A percentile compares a stretch with the other conserved stretches of the same genome.
phyloP scores from a whole-genome alignment of 2,329 filamentous ascomycete species.

The Fusarium tricinctum region DNA sequence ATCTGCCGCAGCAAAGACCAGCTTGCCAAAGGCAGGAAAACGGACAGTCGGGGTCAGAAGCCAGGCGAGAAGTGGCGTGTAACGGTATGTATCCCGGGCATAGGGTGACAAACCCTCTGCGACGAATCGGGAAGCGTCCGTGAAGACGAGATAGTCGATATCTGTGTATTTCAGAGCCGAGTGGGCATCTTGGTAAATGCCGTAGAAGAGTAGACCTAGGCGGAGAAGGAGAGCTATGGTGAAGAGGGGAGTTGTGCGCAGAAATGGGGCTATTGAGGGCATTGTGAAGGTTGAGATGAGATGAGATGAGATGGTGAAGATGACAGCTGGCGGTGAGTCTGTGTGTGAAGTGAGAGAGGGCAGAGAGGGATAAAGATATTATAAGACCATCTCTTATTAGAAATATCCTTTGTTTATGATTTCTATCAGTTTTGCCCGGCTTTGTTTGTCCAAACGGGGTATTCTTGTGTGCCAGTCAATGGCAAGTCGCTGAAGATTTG shows the following conservation, averaged over 20 bases:
- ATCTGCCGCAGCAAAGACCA: constrained; percentile 86
- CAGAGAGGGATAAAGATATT: neutral
- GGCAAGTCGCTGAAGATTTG: constrained; percentile 22
- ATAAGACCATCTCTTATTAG: constrained; percentile 34
- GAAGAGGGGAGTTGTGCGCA: constrained; percentile 65
- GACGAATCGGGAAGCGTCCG: constrained; percentile 87
- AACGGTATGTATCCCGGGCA: constrained; percentile 92
- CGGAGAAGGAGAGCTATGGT: constrained; percentile 74
- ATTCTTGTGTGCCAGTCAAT: constrained; percentile 33
- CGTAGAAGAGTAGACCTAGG: constrained; percentile 82
- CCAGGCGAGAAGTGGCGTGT: constrained; percentile 95
- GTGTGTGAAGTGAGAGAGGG: constrained; percentile 17
- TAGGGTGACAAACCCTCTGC: constrained; percentile 81
- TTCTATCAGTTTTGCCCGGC: neutral
- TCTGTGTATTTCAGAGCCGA: constrained; percentile 98
- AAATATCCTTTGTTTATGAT: neutral
- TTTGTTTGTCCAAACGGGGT: constrained; percentile 3
- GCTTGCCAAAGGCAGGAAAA: constrained; percentile 89
- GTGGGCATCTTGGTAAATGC: constrained; percentile 90
- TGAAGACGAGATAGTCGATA: constrained; percentile 99
- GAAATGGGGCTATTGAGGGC: constrained; percentile 47
- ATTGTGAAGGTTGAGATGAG: constrained; percentile 36
- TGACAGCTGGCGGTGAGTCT: constrained; percentile 48
- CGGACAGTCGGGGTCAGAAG: constrained; percentile 81
- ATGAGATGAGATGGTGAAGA: constrained; percentile 32